Conservation (phyloP, 2,329 filamentous ascomycete genomes). For the Trichophyton benhamiae region DNA sequence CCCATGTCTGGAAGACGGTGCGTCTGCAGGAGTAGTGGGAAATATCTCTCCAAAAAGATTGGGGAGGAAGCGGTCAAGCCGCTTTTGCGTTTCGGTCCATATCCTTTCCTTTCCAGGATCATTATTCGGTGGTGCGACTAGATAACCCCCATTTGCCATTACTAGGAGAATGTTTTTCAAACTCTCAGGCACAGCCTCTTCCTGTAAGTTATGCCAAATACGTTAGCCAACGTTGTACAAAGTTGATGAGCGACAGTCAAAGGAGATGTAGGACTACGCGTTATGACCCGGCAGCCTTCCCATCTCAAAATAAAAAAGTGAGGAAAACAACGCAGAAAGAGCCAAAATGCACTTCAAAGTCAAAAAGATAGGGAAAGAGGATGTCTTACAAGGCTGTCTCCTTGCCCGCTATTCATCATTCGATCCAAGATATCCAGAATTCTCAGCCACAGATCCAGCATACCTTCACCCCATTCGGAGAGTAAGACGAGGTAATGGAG, state of each 20-base stretch:
- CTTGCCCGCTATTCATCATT: conserved; percentile 88
- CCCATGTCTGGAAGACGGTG: neutral
- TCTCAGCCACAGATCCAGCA: conserved; percentile 82
- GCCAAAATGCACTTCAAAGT: neutral
- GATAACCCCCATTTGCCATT: conserved; percentile 78
- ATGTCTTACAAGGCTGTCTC: conserved; percentile 64
- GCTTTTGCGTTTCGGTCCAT: conserved; percentile 50
- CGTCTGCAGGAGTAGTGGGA: conserved; percentile 24
- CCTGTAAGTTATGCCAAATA: conserved; percentile 38
- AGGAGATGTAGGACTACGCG: neutral
- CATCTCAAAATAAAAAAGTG: too few species aligned
- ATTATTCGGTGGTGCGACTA: conserved; percentile 51
- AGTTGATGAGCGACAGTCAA: conserved; percentile 2
- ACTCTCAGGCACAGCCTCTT: conserved; percentile 89
- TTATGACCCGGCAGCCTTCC: neutral
- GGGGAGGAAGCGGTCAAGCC: conserved; percentile 49
- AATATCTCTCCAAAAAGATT: conserved; percentile 48
- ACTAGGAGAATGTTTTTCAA: conserved; percentile 93
- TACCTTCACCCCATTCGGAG: conserved; percentile 64
- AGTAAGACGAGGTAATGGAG: conserved; percentile 81
- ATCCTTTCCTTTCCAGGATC: conserved; percentile 41
- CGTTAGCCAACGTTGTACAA: neutral
- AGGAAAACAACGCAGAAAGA: neutral
- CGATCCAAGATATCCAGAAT: conserved; percentile 93
- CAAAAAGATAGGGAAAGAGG: neutral